phyloP scores from a whole-genome alignment of 2,329 filamentous ascomycete genomes.

The Cytospora piceae region DNA sequence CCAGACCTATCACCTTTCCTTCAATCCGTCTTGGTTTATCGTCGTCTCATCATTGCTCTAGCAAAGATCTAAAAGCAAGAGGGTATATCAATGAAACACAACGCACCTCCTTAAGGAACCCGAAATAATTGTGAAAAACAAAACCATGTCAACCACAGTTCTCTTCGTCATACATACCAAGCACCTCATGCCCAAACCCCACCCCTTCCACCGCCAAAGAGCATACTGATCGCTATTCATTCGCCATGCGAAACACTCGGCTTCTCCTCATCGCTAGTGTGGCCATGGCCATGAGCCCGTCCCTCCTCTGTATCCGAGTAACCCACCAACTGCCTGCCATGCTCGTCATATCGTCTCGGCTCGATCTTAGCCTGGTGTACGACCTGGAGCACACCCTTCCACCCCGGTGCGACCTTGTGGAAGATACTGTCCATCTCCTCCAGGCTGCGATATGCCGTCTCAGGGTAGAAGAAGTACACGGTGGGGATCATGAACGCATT shows the following conservation, averaged over 20 bases:
- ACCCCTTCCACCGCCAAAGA: not conserved
- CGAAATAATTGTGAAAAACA: not conserved
- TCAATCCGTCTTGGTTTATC: not conserved
- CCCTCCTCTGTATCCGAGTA: conserved; percentile 43
- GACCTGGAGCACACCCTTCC: conserved; percentile 45
- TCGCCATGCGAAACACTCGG: not conserved
- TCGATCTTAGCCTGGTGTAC: conserved; percentile 50
- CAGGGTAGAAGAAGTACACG: conserved; percentile 66
- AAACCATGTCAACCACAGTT: not conserved
- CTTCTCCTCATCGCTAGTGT: conserved; percentile 18
- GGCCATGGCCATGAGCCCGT: not conserved
- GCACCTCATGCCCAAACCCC: not conserved
- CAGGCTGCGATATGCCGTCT: conserved; percentile 65
- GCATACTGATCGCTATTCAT: not conserved
- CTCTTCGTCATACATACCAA: not conserved
- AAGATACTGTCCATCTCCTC: conserved; percentile 71
- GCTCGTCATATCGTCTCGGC: conserved; percentile 60
- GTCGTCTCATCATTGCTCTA: not conserved
- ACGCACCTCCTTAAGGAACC: not conserved
- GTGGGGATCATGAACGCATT: conserved; percentile 62
- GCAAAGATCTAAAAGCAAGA: not conserved
- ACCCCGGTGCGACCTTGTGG: conserved; percentile 53
- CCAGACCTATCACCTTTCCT: not conserved
- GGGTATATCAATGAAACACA: not conserved
- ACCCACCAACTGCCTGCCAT: conserved; percentile 59